A percentile compares a stretch with the other conserved stretches of the same genome.
These are phyloP conservation scores for Stenocarpella maydis DNA, from an alignment of 2,329 filamentous ascomycete genomes.

Conservation along the genomic window DNA sequence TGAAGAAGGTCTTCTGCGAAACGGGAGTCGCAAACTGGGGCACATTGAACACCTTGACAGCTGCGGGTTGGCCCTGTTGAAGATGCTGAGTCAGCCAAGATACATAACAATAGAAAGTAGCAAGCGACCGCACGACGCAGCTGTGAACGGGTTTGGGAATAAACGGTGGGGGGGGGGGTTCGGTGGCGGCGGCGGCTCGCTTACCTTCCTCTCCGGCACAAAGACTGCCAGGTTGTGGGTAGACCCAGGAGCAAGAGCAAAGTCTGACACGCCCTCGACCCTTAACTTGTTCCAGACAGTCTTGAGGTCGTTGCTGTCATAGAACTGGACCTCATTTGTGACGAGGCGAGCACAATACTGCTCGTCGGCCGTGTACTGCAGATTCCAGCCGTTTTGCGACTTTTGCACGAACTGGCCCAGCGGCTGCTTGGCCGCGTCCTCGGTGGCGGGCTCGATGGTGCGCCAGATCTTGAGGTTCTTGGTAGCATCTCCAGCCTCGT, in stretches of 20 bases:
- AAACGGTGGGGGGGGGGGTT: no score
- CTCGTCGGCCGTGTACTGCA: slow-evolving; percentile 96
- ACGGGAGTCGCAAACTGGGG: slow-evolving; percentile 84
- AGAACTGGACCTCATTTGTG: slow-evolving; percentile 98
- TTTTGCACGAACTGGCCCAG: slow-evolving; percentile 95
- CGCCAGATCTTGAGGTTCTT: slow-evolving; percentile 99
- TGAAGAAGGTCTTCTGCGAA: slow-evolving; percentile 99
- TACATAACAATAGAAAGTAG: not conserved
- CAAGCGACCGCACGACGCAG: not conserved
- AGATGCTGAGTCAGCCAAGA: slow-evolving; percentile 32
- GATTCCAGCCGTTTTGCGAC: slow-evolving; percentile 92
- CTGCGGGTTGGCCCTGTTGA: slow-evolving; percentile 83
- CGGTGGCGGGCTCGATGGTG: slow-evolving; percentile 74
- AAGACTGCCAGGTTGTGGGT: slow-evolving; percentile 95
- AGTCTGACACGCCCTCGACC: slow-evolving; percentile 88
- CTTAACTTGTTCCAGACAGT: slow-evolving; percentile 96
- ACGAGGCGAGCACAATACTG: slow-evolving; percentile 90
- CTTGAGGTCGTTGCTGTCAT: slow-evolving; percentile 83
- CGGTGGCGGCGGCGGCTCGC: slow-evolving; percentile 37
- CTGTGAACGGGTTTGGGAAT: not conserved
- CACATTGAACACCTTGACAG: slow-evolving; percentile 93
- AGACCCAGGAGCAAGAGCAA: slow-evolving; percentile 88
- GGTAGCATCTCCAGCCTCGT: slow-evolving; percentile 89
- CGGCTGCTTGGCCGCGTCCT: slow-evolving; percentile 72
- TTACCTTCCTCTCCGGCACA: slow-evolving; percentile 91